Percentiles rank a stretch among this genome's conserved stretches.
phyloP scores from a whole-genome alignment of 2,329 filamentous ascomycete genomes.

The Calonectria multiphialidica region DNA sequence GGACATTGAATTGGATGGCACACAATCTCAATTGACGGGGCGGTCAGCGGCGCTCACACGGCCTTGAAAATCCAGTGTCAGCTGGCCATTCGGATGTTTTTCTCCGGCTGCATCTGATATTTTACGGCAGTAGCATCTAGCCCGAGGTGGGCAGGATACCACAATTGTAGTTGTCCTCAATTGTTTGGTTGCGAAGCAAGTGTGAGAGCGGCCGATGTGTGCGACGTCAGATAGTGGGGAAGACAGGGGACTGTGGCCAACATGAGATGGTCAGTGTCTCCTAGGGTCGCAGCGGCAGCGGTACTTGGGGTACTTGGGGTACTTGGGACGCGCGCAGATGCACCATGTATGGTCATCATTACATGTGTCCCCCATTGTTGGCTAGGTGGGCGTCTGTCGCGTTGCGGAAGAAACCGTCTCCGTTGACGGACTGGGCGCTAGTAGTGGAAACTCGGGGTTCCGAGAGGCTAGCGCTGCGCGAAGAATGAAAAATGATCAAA shows the following conservation, averaged over 20 bases:
- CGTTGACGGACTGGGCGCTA: conserved; percentile 39
- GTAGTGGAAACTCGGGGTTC: conserved; percentile 40
- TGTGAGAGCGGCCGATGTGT: background rate
- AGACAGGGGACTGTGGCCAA: background rate
- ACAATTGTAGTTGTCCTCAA: conserved; percentile 6
- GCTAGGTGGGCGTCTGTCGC: conserved; percentile 27
- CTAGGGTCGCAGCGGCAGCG: background rate
- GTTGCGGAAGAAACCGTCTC: conserved; percentile 37
- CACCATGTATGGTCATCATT: conserved; percentile 24
- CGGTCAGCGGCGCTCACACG: background rate
- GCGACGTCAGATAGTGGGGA: background rate
- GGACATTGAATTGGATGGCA: background rate
- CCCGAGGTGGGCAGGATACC: background rate
- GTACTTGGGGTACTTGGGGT: background rate
- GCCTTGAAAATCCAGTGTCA: background rate
- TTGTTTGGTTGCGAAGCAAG: background rate
- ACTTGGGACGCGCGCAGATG: background rate
- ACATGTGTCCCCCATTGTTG: conserved; percentile 22
- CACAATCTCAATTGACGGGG: background rate
- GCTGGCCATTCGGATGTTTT: background rate
- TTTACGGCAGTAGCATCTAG: background rate
- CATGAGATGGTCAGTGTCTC: background rate
- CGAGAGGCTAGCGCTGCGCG: conserved; percentile 33
- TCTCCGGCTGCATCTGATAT: background rate
- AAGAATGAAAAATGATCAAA: conserved; percentile 27